These are phyloP conservation scores for Kluyveromyces sp. DNA, from an alignment of 1,139 yeast genomes.

Conservation along the genomic window DNA sequence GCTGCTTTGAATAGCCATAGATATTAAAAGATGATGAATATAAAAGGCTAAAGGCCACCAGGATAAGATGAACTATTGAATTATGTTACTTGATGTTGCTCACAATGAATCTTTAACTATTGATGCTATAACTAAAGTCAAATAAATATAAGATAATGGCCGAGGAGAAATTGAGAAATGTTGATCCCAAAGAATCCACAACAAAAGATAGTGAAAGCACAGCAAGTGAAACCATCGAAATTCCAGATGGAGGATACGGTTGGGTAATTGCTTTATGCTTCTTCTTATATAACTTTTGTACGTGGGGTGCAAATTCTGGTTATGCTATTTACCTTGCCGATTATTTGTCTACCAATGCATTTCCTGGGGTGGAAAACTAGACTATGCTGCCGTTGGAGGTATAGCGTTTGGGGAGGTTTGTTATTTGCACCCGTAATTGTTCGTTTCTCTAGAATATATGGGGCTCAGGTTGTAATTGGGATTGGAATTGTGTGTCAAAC, in stretches of 20 bases:
- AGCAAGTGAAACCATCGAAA: slow-evolving; percentile 7
- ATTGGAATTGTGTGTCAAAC: slow-evolving; percentile 43
- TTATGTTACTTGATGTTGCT: no score
- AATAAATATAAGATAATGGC: neutral
- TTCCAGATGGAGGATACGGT: slow-evolving; percentile 52
- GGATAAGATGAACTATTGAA: no score
- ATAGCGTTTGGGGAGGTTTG: slow-evolving; percentile 52
- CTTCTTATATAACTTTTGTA: slow-evolving; percentile 42
- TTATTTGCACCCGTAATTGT: slow-evolving; percentile 42
- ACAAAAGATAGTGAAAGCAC: neutral
- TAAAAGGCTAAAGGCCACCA: no score
- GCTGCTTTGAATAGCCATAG: no score
- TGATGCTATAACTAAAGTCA: neutral
- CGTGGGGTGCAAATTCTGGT: slow-evolving; percentile 64
- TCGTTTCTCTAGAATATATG: slow-evolving; percentile 20
- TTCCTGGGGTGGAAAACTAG: slow-evolving; percentile 44
- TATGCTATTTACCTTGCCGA: slow-evolving; percentile 56
- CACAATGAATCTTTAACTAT: neutral
- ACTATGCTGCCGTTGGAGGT: slow-evolving; percentile 63
- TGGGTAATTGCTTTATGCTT: slow-evolving; percentile 55
- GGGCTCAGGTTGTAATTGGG: slow-evolving; percentile 25
- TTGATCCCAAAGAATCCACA: neutral
- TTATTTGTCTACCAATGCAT: slow-evolving; percentile 39
- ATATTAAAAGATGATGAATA: no score
- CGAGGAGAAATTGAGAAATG: neutral